Base-by-base conservation (phyloP, 2,329 filamentous ascomycete genomes). In the Xylariaceae sp. region DNA sequence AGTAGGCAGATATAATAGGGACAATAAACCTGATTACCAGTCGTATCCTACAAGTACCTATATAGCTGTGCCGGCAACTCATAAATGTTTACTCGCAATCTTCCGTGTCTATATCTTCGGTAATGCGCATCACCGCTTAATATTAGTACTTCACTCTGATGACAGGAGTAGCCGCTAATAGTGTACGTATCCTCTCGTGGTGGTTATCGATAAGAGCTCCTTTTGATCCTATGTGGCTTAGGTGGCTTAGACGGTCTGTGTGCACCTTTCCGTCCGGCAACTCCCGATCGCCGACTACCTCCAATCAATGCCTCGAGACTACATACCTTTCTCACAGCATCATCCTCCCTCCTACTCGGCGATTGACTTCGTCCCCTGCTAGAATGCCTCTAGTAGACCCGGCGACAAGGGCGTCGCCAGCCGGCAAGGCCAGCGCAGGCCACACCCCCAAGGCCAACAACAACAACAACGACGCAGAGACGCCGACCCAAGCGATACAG, bases 361-460 rank as follows among this genome's bases (percentile, higher is more conserved):
- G 14, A 29, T 40, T 41, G 21, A 23, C 19, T 7, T 45, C 18
- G n/a, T n/a, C 18, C 19, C 10, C 44, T 10, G 20, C 37, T 32
- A 40, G 19, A 40, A 74, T 73, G 72, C 69, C 71, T 56, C 62
- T 72, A 56, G 60, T 73, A 55, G 73, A 75, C 50, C 65, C 69
- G 32, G 64, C 71, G 56, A 74, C 70, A 54, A 79, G 79, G 76
- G 73, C 74, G 23, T 64, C 73, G 54, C 67, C 75, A 40, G 26
- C 56, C 23, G 56, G 48, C 44, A 69, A 69, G 54, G 57, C 69
- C 16, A 63, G 65, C n/a, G 50, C 63, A 40, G 58, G 70, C 53
- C 70, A 70, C 49, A 61, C 63, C 21, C 51, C 54, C 40, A 73
- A 73, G 49, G 23, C 63, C 49, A 72, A 70, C 44, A 14, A 37